Conservation (phyloP, 768 basidiomycete species). For the Postia placenta region DNA sequence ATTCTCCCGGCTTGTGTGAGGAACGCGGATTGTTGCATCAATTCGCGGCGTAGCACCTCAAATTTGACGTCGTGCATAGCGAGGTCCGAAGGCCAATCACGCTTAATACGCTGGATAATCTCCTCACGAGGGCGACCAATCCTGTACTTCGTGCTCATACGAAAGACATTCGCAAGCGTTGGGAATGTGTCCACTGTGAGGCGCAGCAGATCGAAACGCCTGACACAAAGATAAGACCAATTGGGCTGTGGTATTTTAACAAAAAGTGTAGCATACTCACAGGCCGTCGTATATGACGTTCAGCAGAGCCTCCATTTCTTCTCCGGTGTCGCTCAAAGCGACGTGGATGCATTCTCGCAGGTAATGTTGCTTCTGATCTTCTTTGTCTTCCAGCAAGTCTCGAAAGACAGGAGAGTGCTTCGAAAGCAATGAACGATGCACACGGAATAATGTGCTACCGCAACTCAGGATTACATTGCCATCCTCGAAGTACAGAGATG, state of each 20-base stretch:
- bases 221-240: constrained; percentile 1
- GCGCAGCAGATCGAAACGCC: constrained; percentile 14
- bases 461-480: constrained; percentile 25
- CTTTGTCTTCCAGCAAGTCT: constrained; percentile 18
- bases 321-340: constrained; percentile 18
- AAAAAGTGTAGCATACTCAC: constrained; percentile 9
- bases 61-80: constrained; percentile 18
- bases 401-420: constrained; percentile 19
- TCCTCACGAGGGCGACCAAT: constrained; percentile 23
- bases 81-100: constrained; percentile 27
- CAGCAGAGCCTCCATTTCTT: constrained; percentile 21
- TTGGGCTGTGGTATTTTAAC: no score
- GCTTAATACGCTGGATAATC: constrained; percentile 23
- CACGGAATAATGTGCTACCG: constrained; percentile 18
- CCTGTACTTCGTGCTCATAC: constrained; percentile 27
- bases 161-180: constrained; percentile 17
- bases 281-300: constrained; percentile 20
- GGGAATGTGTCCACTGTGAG: constrained; percentile 16
- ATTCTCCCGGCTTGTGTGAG: background rate
- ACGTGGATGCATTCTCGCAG: constrained; percentile 19
- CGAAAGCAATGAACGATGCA: constrained; percentile 21
- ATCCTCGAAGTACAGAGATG: constrained; percentile 25
- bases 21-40: background rate
- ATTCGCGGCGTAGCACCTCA: constrained; percentile 12
- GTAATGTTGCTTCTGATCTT: background rate